Conservation (phyloP, 805 yeast genomes). For the Barnettozyma pratensis region DNA sequence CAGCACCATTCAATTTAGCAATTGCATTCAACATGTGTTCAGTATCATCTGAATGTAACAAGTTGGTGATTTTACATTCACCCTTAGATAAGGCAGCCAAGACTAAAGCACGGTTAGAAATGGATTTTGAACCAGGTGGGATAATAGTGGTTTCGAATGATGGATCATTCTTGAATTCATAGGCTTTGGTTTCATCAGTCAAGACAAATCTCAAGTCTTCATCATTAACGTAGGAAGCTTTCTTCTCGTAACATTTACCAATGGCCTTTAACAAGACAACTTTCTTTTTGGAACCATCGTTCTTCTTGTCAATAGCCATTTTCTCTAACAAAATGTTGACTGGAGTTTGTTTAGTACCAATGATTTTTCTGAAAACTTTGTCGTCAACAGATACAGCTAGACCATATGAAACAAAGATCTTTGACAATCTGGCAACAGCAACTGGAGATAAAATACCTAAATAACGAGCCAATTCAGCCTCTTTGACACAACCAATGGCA, state of each 20-base stretch:
- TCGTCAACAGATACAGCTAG: conserved; percentile 79
- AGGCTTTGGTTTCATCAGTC: conserved; percentile 74
- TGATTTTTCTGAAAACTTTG: conserved; percentile 61
- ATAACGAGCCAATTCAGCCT: conserved; percentile 93
- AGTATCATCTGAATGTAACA: conserved; percentile 94
- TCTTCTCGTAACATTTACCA: conserved; percentile 84
- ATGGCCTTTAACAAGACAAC: conserved; percentile 78
- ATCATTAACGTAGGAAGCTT: conserved; percentile 81
- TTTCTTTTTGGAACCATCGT: conserved; percentile 87
- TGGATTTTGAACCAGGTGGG: conserved; percentile 98
- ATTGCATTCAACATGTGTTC: conserved; percentile 92
- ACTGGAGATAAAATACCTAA: conserved; percentile 85
- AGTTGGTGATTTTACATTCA: conserved; percentile 72
- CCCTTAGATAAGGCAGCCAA: conserved; percentile 91
- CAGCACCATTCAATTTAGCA: conserved; percentile 72
- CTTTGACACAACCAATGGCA: conserved; percentile 91
- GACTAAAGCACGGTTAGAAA: conserved; percentile 89
- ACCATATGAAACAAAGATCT: conserved; percentile 79
- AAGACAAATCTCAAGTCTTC: conserved; percentile 75
- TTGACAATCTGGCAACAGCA: conserved; percentile 85
- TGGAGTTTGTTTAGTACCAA: conserved; percentile 68
- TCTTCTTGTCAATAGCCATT: conserved; percentile 96
- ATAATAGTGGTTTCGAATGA: conserved; percentile 38
- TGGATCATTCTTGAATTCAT: conserved; percentile 39
- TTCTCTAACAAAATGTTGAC: conserved; percentile 67